Evolutionary conservation across 345 rosid species (phyloP), one percentile per base, ranked within the genome.

Genomic region (Aquilaria sinensis): DNA sequence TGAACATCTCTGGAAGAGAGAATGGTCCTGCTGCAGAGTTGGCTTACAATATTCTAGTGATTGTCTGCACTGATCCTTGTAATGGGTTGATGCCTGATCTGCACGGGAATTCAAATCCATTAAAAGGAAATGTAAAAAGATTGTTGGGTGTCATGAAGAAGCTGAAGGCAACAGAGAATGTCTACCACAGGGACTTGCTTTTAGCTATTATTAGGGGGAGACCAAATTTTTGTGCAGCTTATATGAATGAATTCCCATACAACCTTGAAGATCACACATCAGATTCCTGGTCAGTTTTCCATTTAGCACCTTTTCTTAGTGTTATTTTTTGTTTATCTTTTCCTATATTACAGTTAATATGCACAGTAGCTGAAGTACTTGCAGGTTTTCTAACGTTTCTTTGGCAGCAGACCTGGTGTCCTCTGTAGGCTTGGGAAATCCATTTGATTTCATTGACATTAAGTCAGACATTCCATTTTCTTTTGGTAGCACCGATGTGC

Each of bases 41-140:
- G 82, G 96, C 97, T 3, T 82, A 90, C 41, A 58, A 63, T 60
- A 83, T 94, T 69, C 85, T 94, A 47, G 67, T 76, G 58, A 66
- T 75, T 73, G 97, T 82, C 56, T 88, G 95, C 63, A 94, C 89
- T 6, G 87, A 94, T 68, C 97, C 99, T 61, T 71, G 58, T 75
- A 88, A 88, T 53, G 97, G 99, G 15, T 82, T 94, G 77, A 88
- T 90, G 96, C 91, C 95, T 49, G 88, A 86, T 79, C 69, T 69
- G 57, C 73, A 74, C 68, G 79, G 88, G 68, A 73, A 72, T 10
- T 76, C 80, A 51, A 66, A 62, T 64, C 80, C 77, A 53, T 77
- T 94, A 71, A 88, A 67, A 65, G 97, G 99, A 56, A 94, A 94
- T 68, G 74, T 69, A 10, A 66, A 79, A 33, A 83, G 97, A 77